Evolutionary conservation across 352 stramenopile genomes (phyloP), one percentile per base, ranked within the genome.

Genomic region (Globisporangium carolinianum): DNA sequence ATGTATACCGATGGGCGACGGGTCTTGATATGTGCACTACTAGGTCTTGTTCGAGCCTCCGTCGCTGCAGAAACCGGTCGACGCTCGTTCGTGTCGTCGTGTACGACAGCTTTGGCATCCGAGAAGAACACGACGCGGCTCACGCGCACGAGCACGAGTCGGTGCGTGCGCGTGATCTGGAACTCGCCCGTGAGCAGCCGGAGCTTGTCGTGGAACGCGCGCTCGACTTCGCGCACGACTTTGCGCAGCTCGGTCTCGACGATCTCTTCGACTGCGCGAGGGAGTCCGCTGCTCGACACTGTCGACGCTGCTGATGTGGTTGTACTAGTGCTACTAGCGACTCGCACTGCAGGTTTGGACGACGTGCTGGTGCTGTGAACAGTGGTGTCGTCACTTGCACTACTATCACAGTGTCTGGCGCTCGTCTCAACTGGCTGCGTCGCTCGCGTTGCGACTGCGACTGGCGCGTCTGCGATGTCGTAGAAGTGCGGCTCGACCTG

Each of bases 111-210:
- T 46, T 64, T 61, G 17, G 86, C 50, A 46, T 89, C 79, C 1
- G 76, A 87, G 53, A 73, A 71, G 46, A 79, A 84, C 10, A 89
- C 74, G 50, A 89, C 37, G 38, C 66, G 61, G 35, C 74, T 83
- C 38, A 87, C 60, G 43, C 79, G 74, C 45, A 86, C 53, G 41
- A 89, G 67, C 17, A 86, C 62, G 12, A 89, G 67, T 4, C 79
- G 68, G 12, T 84, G 75, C 37, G 65, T 69, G 39, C 66, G 68
- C 14, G 76, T 84, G 63, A 86, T 68, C 42, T 80, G 76, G 50
- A 84, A 89, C 49, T 89, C 76, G 24, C 67, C 66, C 6, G 68
- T 72, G 18, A 89, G 61, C 24, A 84, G 62, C 14, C 71, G 65
- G n/a, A 87, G 32, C n/a, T 65, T 58, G 36, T 83, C 74, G 0